A percentile compares a stretch with the other conserved stretches of the same genome.
Evolutionary conservation across 768 basidiomycete genomes (phyloP).

Genomic region (Tylopilus sp.): DNA sequence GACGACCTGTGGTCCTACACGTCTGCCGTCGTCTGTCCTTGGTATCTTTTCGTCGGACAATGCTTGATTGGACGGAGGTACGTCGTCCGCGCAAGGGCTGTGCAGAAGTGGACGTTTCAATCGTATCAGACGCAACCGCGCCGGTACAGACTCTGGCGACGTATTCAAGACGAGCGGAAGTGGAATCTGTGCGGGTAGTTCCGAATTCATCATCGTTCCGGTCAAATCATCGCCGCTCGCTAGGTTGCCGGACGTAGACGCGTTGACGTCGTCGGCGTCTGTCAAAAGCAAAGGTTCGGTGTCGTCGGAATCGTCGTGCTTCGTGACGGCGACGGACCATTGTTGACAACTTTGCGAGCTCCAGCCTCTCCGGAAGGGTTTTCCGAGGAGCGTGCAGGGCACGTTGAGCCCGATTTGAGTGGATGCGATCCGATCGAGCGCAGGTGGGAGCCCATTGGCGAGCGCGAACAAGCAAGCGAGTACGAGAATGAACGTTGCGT

Average conservation of each 20-base stretch:
- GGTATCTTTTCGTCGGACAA: neutral
- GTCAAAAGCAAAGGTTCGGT: neutral
- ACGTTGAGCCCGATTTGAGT: neutral
- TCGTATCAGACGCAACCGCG: neutral
- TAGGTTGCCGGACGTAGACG: neutral
- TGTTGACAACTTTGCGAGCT: neutral
- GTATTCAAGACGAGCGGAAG: constrained; percentile 5
- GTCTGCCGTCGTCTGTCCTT: neutral
- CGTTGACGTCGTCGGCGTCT: neutral
- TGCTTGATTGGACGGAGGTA: neutral
- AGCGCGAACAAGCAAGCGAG: constrained; percentile 9
- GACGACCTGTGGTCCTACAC: too few species aligned
- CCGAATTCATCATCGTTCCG: neutral
- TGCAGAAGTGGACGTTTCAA: neutral
- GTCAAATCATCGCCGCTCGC: neutral
- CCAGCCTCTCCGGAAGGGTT: constrained; percentile 5
- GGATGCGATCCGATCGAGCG: neutral
- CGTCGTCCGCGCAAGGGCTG: neutral
- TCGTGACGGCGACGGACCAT: neutral
- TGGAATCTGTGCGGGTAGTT: neutral
- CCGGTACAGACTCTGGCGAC: neutral
- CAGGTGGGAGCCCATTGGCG: constrained; percentile 8
- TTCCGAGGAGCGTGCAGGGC: constrained; percentile 16
- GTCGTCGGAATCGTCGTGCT: neutral
- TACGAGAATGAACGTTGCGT: neutral